Conservation (phyloP, 331 rosid genomes). For the Quercus lobata region DNA sequence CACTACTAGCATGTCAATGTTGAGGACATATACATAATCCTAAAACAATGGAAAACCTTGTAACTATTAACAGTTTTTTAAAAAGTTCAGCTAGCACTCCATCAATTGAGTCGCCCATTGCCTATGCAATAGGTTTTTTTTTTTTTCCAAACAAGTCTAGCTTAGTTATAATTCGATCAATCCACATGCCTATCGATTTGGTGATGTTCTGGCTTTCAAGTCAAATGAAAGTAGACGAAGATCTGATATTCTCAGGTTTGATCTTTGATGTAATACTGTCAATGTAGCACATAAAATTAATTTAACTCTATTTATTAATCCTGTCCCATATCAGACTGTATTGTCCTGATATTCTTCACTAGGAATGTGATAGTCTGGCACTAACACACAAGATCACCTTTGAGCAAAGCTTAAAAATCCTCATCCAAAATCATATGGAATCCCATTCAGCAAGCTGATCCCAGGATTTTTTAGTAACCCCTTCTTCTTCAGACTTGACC, state of each 20-base stretch:
- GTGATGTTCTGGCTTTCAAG: no score
- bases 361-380: not conserved
- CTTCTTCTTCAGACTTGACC: not conserved
- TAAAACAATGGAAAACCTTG: no score
- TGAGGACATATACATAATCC: no score
- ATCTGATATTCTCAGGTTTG: not conserved
- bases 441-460: conserved; percentile 5
- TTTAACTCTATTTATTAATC: no score
- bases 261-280: not conserved
- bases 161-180: no score
- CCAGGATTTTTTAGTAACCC: conserved; percentile 1
- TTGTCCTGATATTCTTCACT: not conserved
- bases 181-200: no score
- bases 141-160: no score
- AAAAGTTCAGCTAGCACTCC: no score
- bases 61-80: no score
- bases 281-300: not conserved
- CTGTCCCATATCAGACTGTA: not conserved
- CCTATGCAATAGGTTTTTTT: no score
- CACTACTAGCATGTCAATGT: no score
- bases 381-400: not conserved
- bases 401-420: not conserved
- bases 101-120: no score
- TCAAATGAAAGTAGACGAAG: not conserved
- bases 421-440: not conserved